phyloP scores from a whole-genome alignment of 192 early-diverging fungal species.

The Coemansia sp. region DNA sequence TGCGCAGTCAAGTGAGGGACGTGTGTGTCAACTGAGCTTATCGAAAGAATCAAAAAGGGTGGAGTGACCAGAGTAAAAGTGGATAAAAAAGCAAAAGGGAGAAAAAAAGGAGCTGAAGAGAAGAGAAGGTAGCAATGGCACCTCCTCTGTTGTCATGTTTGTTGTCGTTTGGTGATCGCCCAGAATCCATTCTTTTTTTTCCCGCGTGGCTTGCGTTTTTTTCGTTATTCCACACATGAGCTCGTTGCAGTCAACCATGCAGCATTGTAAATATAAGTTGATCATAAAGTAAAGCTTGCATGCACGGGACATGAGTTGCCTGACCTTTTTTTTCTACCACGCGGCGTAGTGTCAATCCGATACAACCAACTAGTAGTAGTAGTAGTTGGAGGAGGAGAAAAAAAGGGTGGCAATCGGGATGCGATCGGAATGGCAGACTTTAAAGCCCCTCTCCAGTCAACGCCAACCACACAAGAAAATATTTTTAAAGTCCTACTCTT shows the following conservation, averaged over 20 bases:
- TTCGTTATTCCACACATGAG: neutral
- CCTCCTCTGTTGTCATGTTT: neutral
- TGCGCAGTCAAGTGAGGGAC: neutral
- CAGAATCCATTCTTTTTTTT: neutral
- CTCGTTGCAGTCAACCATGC: neutral
- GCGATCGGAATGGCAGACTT: neutral
- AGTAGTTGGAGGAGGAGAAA: neutral
- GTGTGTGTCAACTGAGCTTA: neutral
- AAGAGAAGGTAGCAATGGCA: neutral
- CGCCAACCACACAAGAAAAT: neutral
- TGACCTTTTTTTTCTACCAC: constrained; percentile 7
- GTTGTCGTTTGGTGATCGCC: constrained; percentile 3
- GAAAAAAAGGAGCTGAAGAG: neutral
- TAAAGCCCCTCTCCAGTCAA: neutral
- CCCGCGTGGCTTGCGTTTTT: constrained; percentile 2
- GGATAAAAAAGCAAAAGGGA: neutral
- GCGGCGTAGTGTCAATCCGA: constrained; percentile 1
- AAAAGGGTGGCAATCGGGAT: neutral
- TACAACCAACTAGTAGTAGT: neutral
- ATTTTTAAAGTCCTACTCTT: no score
- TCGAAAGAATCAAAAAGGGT: neutral
- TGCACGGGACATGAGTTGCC: neutral
- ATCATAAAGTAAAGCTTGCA: neutral
- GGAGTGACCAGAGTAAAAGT: neutral
- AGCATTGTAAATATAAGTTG: neutral